These are phyloP conservation scores for Talaromyces wortmannii DNA, from an alignment of 495 filamentous ascomycete genomes.

Conservation along the genomic window DNA sequence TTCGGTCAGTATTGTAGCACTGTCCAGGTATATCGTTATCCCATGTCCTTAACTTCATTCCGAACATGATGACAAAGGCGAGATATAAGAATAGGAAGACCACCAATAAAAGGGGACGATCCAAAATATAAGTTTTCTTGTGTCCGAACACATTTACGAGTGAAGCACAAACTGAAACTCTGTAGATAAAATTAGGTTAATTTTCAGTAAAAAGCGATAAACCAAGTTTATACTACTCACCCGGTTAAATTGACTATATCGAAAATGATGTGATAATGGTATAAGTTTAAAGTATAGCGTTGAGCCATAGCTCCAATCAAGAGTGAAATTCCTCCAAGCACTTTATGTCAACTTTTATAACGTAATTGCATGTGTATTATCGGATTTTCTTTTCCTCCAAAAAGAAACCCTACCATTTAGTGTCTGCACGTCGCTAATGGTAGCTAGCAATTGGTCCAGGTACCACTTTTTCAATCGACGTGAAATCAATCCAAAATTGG, in stretches of 20 bases:
- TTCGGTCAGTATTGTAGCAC: background rate
- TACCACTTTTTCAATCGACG: background rate
- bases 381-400: background rate
- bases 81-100: background rate
- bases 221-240: background rate
- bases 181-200: background rate
- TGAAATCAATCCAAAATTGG: background rate
- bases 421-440: conserved; percentile 1
- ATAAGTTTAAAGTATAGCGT: background rate
- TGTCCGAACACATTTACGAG: background rate
- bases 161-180: conserved; percentile 1
- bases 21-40: background rate
- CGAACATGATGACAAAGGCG: background rate
- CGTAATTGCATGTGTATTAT: background rate
- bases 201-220: background rate
- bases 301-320: conserved; percentile 2
- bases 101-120: background rate
- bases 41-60: background rate
- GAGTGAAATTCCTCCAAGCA: background rate
- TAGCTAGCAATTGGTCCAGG: background rate
- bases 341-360: background rate
- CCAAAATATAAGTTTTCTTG: background rate
- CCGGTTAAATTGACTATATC: background rate
- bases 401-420: background rate
- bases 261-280: background rate